phyloP scores from a whole-genome alignment of 2,329 filamentous ascomycete genomes.

The Penicillium sp. region DNA sequence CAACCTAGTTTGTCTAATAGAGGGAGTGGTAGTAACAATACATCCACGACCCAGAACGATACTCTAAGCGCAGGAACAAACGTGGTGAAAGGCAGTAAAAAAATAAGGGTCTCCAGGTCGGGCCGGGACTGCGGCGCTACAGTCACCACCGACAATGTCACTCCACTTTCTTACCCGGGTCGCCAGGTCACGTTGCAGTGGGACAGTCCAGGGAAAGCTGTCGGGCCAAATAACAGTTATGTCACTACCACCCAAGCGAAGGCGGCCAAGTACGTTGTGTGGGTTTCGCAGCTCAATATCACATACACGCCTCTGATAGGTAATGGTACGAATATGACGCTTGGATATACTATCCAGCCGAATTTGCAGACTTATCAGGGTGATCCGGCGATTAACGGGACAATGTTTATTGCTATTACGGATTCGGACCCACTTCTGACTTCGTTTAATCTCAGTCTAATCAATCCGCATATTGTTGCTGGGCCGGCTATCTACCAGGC shows the following conservation, averaged over 20 bases:
- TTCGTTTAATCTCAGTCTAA: constrained; percentile 70
- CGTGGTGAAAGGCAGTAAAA: constrained; percentile 39
- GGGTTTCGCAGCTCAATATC: constrained; percentile 74
- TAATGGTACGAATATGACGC: constrained; percentile 40
- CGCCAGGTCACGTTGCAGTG: constrained; percentile 70
- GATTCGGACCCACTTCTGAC: constrained; percentile 68
- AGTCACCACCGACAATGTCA: constrained; percentile 67
- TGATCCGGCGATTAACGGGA: constrained; percentile 71
- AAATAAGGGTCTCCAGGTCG: constrained; percentile 51
- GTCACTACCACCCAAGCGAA: constrained; percentile 62
- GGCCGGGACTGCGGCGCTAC: constrained; percentile 60
- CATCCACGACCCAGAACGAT: constrained; percentile 57
- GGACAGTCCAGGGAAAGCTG: constrained; percentile 66
- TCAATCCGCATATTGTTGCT: constrained; percentile 76
- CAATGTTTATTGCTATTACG: constrained; percentile 76
- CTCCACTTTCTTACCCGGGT: constrained; percentile 72
- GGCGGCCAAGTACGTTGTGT: constrained; percentile 66
- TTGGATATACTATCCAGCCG: constrained; percentile 71
- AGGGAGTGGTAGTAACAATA: constrained; percentile 45
- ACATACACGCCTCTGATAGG: constrained; percentile 64
- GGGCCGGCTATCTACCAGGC: constrained; percentile 72
- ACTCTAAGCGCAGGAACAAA: constrained; percentile 48
- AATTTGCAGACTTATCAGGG: constrained; percentile 65
- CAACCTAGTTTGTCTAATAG: constrained; percentile 65
- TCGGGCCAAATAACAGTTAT: constrained; percentile 83